A percentile compares a stretch with the other conserved stretches of the same genome.
phyloP scores from a whole-genome alignment of 352 stramenopile genomes.

The Pythium chondricola region DNA sequence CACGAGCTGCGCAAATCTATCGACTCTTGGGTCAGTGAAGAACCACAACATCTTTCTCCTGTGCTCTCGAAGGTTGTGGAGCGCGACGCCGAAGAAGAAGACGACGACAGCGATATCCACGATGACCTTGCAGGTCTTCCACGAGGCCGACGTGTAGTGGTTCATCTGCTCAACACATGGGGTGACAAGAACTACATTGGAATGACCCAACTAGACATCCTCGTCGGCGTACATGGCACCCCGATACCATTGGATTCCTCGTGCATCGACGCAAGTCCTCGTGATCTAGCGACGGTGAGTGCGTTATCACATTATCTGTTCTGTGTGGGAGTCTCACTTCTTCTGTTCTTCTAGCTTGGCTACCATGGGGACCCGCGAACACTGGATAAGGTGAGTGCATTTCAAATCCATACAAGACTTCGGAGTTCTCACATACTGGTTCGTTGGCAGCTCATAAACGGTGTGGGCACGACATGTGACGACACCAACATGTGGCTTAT shows the following conservation, averaged over 20 bases:
- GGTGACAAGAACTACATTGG: constrained; percentile 84
- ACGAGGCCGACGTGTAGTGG: constrained; percentile 39
- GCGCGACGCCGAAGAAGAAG: constrained; percentile 5
- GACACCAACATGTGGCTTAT: constrained; percentile 90
- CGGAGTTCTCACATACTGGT: neutral
- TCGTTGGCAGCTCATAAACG: constrained; percentile 64
- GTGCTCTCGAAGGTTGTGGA: constrained; percentile 31
- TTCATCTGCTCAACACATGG: constrained; percentile 65
- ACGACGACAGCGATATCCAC: constrained; percentile 10
- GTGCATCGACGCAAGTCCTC: constrained; percentile 53
- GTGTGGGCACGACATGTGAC: constrained; percentile 72
- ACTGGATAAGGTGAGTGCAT: constrained; percentile 65
- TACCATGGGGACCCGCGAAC: constrained; percentile 79
- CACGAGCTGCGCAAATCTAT: constrained; percentile 28
- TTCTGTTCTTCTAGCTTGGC: constrained; percentile 35
- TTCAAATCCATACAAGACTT: neutral
- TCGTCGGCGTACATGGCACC: constrained; percentile 37
- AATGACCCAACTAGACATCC: constrained; percentile 66
- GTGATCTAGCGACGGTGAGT: constrained; percentile 63
- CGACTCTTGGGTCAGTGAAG: constrained; percentile 36
- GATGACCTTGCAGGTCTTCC: constrained; percentile 19
- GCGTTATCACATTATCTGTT: neutral
- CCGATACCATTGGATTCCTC: constrained; percentile 32
- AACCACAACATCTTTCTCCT: constrained; percentile 42
- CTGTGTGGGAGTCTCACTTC: neutral